Base-by-base conservation (phyloP, 1,284 basidiomycete species). In the Leccinum ponderosum region DNA sequence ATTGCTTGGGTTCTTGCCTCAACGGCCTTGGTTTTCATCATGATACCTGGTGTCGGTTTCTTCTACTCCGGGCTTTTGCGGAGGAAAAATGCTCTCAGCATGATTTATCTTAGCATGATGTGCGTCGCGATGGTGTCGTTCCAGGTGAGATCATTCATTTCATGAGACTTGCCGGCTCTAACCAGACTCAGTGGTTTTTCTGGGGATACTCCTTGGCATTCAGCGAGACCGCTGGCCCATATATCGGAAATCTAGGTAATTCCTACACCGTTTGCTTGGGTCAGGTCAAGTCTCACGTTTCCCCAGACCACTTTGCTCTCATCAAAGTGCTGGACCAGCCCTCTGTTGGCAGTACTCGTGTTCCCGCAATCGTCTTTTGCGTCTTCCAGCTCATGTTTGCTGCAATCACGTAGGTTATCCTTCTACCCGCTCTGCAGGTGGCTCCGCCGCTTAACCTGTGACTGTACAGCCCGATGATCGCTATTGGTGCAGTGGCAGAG, bases 351-450 rank as follows among this genome's bases (percentile, higher is more conserved):
- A 89, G 87, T 62, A 25, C 78, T 0, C 83, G 84, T 44, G 86
- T 98, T 53, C 96, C 96, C 0, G 82, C 91, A 0, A 79, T 98
- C 59, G 83, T 94, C 1, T 98, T 95, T 80, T 91, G 88, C 69
- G 82, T 97, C 65, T 98, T 92, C 80, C 93, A 95, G 77, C 82
- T 87, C 65, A 93, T 94, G 91, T 96, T 95, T 79, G 93, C 93
- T 4, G 85, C 87, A 53, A 91, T 93, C 73, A 93, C 90, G 86
- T 89, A 72, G 4, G 84, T 74, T 14, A 25, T 61, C 9, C 20
- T 39, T 14, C n/a, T 52, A 6, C 4, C 3, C 11, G 29, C 6
- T 8, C 31, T 17, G 6, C 4, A 9, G 22, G 6, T 39, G 6
- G 42, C 17, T 47, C 5, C 17, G 31, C 39, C 12, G 6, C 35